phyloP scores from a whole-genome alignment of 306 rosid species.

The Fragaria iinumae region DNA sequence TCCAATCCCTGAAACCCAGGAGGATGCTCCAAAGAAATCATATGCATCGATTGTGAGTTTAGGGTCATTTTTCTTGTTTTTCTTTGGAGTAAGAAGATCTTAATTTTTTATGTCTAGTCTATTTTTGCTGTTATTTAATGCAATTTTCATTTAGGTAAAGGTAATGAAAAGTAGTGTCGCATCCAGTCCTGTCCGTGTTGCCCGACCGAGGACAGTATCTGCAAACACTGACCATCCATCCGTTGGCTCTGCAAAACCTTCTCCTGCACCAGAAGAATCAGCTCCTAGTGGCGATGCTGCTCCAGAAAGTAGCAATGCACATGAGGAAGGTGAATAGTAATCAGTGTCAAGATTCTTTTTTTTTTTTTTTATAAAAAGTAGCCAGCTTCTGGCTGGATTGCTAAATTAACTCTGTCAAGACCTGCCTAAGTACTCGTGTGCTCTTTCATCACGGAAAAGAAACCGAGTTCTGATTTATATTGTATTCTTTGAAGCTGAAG shows the following conservation, averaged over 20 bases:
- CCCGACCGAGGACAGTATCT: conserved; percentile 49
- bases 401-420: conserved; percentile 1
- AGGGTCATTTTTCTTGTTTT: conserved; percentile 17
- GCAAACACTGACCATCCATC: conserved; percentile 52
- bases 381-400: conserved; percentile 3
- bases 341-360: not conserved
- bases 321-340: conserved; percentile 68
- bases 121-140: conserved; percentile 25
- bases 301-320: conserved; percentile 62
- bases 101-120: conserved; percentile 6
- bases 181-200: conserved; percentile 46
- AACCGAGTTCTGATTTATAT: not conserved
- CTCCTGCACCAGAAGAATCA: conserved; percentile 48
- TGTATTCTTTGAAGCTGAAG: conserved; percentile 55
- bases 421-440: not conserved
- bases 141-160: conserved; percentile 45
- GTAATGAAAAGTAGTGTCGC: conserved; percentile 52
- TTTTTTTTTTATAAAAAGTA: not conserved
- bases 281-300: conserved; percentile 55
- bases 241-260: conserved; percentile 44
- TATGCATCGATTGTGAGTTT: conserved; percentile 90
- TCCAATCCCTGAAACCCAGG: conserved; percentile 56
- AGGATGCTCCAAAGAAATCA: conserved; percentile 69
- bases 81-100: not conserved
- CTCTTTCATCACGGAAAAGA: not conserved